Evolutionary conservation across 306 rosid genomes (phyloP).

Genomic region (Cyclanthera cordifolia): DNA sequence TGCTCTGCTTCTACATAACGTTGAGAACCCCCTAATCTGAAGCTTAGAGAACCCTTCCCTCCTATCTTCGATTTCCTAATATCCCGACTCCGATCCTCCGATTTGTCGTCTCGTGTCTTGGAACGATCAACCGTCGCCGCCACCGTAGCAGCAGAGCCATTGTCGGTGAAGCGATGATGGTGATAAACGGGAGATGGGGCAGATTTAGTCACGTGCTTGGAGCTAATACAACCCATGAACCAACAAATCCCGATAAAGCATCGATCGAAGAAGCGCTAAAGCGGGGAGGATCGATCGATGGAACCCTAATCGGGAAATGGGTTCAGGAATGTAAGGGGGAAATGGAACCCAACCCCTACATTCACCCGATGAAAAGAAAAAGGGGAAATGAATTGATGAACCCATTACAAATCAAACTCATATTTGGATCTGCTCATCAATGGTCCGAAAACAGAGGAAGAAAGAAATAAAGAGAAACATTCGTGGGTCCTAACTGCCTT

Average conservation of each 20-base stretch:
- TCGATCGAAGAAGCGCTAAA: constrained; percentile 7
- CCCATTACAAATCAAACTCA: constrained; percentile 4
- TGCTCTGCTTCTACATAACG: constrained; percentile 63
- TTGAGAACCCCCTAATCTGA: constrained; percentile 36
- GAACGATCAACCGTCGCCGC: constrained; percentile 10
- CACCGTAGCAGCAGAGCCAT: constrained; percentile 22
- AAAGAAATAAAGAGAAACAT: constrained; percentile 4
- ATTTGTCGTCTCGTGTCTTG: constrained; percentile 14
- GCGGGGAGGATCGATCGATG: constrained; percentile 4
- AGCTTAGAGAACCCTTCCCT: constrained; percentile 30
- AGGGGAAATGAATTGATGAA: constrained; percentile 3
- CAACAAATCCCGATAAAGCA: constrained; percentile 29
- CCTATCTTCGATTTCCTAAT: constrained; percentile 30
- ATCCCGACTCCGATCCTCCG: constrained; percentile 33
- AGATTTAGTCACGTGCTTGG: constrained; percentile 31
- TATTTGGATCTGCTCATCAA: constrained; percentile 22
- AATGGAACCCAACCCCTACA: constrained; percentile 37
- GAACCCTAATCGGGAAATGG: constrained; percentile 28
- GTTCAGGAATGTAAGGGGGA: neutral
- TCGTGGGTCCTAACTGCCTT: constrained; percentile 43
- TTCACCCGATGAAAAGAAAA: constrained; percentile 4
- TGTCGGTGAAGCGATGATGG: neutral
- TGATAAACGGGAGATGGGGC: constrained; percentile 14
- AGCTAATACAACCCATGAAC: constrained; percentile 86
- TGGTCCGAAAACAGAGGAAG: constrained; percentile 41